These are phyloP conservation scores for Oenanthe javanica DNA, from an alignment of 140 eudicot species.

Conservation along the genomic window DNA sequence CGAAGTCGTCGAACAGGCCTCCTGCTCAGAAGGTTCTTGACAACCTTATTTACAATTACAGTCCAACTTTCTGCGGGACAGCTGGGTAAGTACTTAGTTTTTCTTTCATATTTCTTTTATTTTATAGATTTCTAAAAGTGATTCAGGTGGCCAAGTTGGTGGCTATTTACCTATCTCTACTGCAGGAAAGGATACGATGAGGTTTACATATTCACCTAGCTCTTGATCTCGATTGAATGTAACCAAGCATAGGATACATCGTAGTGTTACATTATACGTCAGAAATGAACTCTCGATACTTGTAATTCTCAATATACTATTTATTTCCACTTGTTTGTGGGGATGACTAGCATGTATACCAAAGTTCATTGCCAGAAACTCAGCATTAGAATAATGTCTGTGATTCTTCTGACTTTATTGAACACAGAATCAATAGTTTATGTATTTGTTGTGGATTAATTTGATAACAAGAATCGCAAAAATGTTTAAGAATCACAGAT, in stretches of 20 bases:
- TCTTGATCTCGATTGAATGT: background rate
- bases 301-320: background rate
- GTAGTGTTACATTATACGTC: constrained; percentile 4
- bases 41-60: constrained; percentile 82
- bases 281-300: background rate
- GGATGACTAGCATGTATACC: background rate
- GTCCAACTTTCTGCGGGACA: constrained; percentile 82
- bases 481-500: too few species aligned
- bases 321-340: background rate
- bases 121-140: background rate
- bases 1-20: constrained; percentile 75
- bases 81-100: constrained; percentile 50
- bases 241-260: background rate
- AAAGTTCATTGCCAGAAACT: background rate
- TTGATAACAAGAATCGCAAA: too few species aligned
- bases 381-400: background rate
- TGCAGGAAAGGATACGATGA: constrained; percentile 78
- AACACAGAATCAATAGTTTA: too few species aligned
- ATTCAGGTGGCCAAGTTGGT: background rate
- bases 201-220: constrained; percentile 50
- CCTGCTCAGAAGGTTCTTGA: constrained; percentile 53
- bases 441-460: background rate
- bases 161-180: background rate
- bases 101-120: background rate
- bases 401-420: background rate